A percentile compares a stretch with the other conserved stretches of the same genome.
Conservation (phyloP, 176 grass and related monocot species). For the Cymbopogon citratus region DNA sequence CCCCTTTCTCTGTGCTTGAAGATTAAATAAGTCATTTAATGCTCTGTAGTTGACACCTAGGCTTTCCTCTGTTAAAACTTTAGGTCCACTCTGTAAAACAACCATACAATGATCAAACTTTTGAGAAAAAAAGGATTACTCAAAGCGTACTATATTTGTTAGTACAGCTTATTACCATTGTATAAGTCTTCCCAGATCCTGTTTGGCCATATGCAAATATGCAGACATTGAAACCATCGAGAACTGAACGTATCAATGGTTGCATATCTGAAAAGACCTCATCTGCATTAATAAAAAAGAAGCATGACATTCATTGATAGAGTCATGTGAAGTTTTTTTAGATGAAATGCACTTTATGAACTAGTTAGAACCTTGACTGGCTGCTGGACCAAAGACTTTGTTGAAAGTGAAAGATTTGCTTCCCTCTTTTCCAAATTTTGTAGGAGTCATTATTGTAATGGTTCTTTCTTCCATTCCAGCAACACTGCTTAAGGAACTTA, state of each 20-base stretch:
- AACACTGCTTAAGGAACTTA: slow-evolving; percentile 42
- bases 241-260: slow-evolving; percentile 83
- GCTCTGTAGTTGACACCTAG: too few relatives aligned
- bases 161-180: slow-evolving; percentile 50
- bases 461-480: slow-evolving; percentile 68
- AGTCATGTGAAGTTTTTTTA: not conserved
- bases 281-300: slow-evolving; percentile 57
- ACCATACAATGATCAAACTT: too few relatives aligned
- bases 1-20: too few relatives aligned
- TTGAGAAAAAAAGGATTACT: too few relatives aligned
- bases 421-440: slow-evolving; percentile 83
- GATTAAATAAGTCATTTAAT: too few relatives aligned
- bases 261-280: slow-evolving; percentile 83
- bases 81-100: too few relatives aligned
- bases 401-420: slow-evolving; percentile 85
- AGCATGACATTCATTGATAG: not conserved
- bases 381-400: slow-evolving; percentile 64
- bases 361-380: slow-evolving; percentile 66
- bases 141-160: too few relatives aligned
- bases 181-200: slow-evolving; percentile 88
- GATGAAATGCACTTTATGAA: not conserved
- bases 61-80: too few relatives aligned
- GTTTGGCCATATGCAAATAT: slow-evolving; percentile 99
- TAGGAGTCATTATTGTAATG: slow-evolving; percentile 58
- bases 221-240: slow-evolving; percentile 94